Evolutionary conservation across 2,329 filamentous ascomycete genomes (phyloP), one percentile per base, ranked within the genome.

Genomic region (Diaporthe australafricana): DNA sequence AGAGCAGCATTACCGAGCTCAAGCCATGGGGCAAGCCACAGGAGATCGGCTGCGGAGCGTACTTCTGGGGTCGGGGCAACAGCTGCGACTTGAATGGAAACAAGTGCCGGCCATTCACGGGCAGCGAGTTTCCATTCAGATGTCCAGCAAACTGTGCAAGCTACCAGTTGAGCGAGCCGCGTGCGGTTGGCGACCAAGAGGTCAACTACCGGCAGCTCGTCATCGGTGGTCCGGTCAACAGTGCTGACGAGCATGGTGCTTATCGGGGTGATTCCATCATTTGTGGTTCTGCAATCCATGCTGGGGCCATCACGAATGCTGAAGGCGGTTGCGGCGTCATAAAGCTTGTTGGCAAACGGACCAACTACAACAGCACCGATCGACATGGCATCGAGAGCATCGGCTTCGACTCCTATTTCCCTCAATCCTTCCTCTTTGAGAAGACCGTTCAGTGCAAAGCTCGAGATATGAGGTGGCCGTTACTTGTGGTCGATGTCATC

Each of bases 221-320:
- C 2, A 85, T 94, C 32, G 92, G 92, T n/a, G 92, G 92, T 0
- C 89, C 89, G 0, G 81, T 82, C 62, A 82, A 86, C 35, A 76
- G 77, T 7, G 80, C 78, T 38, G 79, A 82, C 22, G 77, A 80
- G 3, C 74, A 81, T 40, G 87, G 92, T 0, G 85, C 93, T 27
- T 98, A 98, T 80, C 92, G 96, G 22, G 94, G 93, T 22, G 93
- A 96, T 82, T 94, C 92, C 25, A 94, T 94, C 81, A 89, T 96
- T 71, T 96, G 93, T 78, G 89, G 89, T 73, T 88, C 93, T 5
- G 93, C 93, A 22, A 92, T 95, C 70, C 93, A 95, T 78, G 89
- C 92, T 1, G 93, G 93, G 11, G 87, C 93, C 73, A 88, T 94
- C 75, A 87, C 86, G 66, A 88, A 94, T 75, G 82, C 84, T 0